A percentile compares a stretch with the other conserved stretches of the same genome.
These are phyloP conservation scores for Sarocladium brachiariae DNA, from an alignment of 2,329 filamentous ascomycete species.

Conservation along the genomic window DNA sequence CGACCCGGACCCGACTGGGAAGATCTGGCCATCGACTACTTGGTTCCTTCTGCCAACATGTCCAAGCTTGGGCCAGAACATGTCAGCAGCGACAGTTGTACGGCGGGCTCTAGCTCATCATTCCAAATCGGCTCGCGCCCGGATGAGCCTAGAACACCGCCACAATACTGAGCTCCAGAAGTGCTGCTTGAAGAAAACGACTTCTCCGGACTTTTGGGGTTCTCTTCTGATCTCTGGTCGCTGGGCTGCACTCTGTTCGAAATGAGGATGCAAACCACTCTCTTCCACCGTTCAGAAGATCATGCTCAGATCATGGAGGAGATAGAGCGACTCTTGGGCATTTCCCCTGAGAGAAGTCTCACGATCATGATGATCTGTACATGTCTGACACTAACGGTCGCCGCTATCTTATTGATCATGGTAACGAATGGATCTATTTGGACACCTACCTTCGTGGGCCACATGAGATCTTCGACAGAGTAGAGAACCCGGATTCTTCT, in stretches of 20 bases:
- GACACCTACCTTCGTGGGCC: not conserved
- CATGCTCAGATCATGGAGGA: not conserved
- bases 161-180: not conserved
- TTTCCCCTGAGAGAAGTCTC: not conserved
- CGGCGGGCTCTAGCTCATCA: not conserved
- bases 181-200: not conserved
- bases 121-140: not conserved
- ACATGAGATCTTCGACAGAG: not conserved
- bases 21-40: slow-evolving; percentile 8
- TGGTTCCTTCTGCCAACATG: not conserved
- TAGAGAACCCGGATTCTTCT: not conserved
- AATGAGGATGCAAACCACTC: not conserved
- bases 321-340: not conserved
- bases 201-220: not conserved
- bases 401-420: not conserved
- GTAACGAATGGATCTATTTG: not conserved
- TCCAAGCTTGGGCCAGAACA: not conserved
- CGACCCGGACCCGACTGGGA: slow-evolving; percentile 5
- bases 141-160: not conserved
- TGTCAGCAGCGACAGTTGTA: not conserved
- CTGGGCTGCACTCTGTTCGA: not conserved
- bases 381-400: not conserved
- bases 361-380: not conserved
- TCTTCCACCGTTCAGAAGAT: not conserved
- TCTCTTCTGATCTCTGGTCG: not conserved